phyloP scores from a whole-genome alignment of 169 alveolate genomes.

The Babesia bovis region DNA sequence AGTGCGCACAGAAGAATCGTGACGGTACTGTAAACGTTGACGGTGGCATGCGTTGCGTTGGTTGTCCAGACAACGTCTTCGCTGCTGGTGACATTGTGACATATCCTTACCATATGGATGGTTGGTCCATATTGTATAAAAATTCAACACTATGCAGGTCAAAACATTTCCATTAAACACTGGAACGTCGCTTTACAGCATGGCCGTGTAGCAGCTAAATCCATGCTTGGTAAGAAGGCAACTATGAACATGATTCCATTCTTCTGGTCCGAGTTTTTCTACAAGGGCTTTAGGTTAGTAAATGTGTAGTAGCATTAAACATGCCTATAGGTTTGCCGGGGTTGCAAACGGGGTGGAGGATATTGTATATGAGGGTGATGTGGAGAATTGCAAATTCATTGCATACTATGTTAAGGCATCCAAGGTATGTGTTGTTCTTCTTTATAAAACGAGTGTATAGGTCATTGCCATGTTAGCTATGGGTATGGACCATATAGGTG shows the following conservation, averaged over 20 bases:
- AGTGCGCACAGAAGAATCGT: constrained; percentile 56
- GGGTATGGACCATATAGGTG: constrained; percentile 66
- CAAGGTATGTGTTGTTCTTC: constrained; percentile 36
- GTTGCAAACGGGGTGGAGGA: constrained; percentile 69
- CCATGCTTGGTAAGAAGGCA: constrained; percentile 66
- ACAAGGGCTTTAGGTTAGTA: constrained; percentile 70
- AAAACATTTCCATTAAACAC: constrained; percentile 66
- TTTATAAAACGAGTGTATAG: constrained; percentile 2
- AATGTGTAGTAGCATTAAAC: background rate
- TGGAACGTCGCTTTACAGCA: constrained; percentile 83
- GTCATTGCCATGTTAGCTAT: constrained; percentile 53
- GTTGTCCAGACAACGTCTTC: constrained; percentile 66
- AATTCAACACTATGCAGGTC: background rate
- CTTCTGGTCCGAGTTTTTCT: constrained; percentile 77
- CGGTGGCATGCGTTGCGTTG: constrained; percentile 65
- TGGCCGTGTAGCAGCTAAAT: constrained; percentile 79
- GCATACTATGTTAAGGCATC: constrained; percentile 72
- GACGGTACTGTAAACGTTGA: constrained; percentile 69
- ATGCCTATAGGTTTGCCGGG: constrained; percentile 62
- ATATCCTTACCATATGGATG: constrained; percentile 73
- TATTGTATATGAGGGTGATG: constrained; percentile 74
- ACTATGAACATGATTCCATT: constrained; percentile 71
- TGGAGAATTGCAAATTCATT: constrained; percentile 69
- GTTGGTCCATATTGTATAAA: constrained; percentile 19
- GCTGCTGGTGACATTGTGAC: constrained; percentile 79